Percentiles rank a stretch among this genome's conserved stretches.
Evolutionary conservation across 306 rosid genomes (phyloP).

Genomic region (Corylus americana): DNA sequence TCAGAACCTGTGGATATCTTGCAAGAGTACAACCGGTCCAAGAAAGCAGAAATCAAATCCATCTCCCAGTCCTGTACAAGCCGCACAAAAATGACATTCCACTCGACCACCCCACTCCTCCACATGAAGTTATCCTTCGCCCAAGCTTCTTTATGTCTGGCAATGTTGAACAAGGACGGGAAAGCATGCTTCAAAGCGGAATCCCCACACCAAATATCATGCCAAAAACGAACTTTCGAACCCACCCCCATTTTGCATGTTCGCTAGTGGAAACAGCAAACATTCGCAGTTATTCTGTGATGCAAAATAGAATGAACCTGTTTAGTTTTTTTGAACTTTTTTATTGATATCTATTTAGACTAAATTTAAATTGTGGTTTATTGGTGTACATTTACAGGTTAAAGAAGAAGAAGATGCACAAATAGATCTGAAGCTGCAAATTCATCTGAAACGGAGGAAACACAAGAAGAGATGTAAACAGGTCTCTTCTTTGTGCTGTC

Average conservation of each 20-base stretch:
- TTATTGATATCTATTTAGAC: conserved; percentile 10
- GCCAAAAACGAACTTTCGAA: too few species aligned
- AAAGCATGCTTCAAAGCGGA: too few species aligned
- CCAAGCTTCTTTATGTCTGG: too few species aligned
- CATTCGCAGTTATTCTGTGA: background rate
- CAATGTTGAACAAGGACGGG: too few species aligned
- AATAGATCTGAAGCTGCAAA: conserved; percentile 70
- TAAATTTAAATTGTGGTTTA: conserved; percentile 12
- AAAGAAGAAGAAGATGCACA: conserved; percentile 94
- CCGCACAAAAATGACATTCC: too few species aligned
- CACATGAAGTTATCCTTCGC: too few species aligned
- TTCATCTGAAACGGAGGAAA: conserved; percentile 73
- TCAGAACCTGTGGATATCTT: too few species aligned
- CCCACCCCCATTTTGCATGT: background rate
- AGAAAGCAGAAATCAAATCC: too few species aligned
- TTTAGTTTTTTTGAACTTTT: background rate
- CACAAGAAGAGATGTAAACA: conserved; percentile 59
- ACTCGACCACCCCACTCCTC: too few species aligned
- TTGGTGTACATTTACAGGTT: conserved; percentile 50
- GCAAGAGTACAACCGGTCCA: too few species aligned
- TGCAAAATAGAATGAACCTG: background rate
- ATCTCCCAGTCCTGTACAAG: too few species aligned
- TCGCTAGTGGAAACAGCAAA: background rate
- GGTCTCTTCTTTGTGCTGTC: conserved; percentile 37
- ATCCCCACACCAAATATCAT: too few species aligned